phyloP scores from a whole-genome alignment of 495 filamentous ascomycete species.

The Chlorociboria aeruginascens region DNA sequence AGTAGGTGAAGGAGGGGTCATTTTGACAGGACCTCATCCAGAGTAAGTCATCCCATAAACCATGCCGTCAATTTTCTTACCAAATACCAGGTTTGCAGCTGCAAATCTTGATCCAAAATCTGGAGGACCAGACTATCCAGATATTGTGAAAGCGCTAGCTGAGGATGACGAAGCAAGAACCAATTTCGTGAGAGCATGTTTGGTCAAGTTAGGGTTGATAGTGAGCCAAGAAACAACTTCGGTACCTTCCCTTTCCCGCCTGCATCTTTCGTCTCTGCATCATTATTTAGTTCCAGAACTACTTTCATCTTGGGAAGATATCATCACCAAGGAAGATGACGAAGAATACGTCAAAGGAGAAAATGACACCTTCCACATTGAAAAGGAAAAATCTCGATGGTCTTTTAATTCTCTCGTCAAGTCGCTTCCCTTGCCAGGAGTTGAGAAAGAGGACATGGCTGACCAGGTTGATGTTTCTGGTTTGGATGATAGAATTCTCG shows the following conservation, averaged over 20 bases:
- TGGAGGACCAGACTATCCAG: constrained; percentile 50
- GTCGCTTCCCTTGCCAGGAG: constrained; percentile 25
- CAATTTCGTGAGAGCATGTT: constrained; percentile 69
- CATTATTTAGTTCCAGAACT: constrained; percentile 53
- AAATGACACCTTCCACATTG: constrained; percentile 74
- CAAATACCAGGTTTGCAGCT: constrained; percentile 60
- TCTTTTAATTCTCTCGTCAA: constrained; percentile 43
- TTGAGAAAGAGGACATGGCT: constrained; percentile 17
- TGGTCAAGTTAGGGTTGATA: constrained; percentile 72
- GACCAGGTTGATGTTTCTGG: constrained; percentile 22
- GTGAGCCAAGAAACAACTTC: constrained; percentile 55
- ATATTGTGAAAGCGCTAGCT: constrained; percentile 55
- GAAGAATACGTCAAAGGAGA: constrained; percentile 73
- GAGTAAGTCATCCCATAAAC: constrained; percentile 48
- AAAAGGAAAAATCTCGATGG: constrained; percentile 48
- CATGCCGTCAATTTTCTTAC: neutral
- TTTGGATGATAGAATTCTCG: constrained; percentile 46
- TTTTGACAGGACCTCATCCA: constrained; percentile 85
- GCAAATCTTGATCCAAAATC: constrained; percentile 57
- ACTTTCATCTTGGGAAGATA: constrained; percentile 51
- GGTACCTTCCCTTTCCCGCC: constrained; percentile 70
- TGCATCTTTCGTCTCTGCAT: constrained; percentile 69
- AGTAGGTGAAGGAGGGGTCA: constrained; percentile 67
- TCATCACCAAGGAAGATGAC: constrained; percentile 45
- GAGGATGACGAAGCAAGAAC: constrained; percentile 58